phyloP scores from a whole-genome alignment of 2,329 filamentous ascomycete genomes.

The Phaeosphaeriaceae sp. region DNA sequence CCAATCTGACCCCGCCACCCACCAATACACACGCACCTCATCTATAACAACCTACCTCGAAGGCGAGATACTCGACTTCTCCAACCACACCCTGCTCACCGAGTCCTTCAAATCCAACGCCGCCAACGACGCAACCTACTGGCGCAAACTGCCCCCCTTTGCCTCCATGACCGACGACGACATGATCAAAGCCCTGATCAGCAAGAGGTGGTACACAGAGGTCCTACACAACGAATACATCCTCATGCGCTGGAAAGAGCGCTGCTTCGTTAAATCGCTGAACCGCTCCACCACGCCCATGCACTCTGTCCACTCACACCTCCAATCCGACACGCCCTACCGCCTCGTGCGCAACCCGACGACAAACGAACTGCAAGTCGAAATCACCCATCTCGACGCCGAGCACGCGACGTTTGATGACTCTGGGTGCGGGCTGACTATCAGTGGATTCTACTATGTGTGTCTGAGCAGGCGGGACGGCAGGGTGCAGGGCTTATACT shows the following conservation, averaged over 20 bases:
- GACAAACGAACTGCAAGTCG: constrained; percentile 20
- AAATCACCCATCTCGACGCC: constrained; percentile 9
- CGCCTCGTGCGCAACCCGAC: constrained; percentile 22
- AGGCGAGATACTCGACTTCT: constrained; percentile 72
- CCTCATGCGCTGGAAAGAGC: constrained; percentile 65
- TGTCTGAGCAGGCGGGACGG: constrained; percentile 57
- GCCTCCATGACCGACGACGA: constrained; percentile 48
- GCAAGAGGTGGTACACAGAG: constrained; percentile 40
- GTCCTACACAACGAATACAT: constrained; percentile 57
- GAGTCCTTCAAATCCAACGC: constrained; percentile 56
- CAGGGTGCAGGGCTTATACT: constrained; percentile 60
- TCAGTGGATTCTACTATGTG: constrained; percentile 63
- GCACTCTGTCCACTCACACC: constrained; percentile 13
- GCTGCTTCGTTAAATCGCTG: constrained; percentile 54
- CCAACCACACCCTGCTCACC: constrained; percentile 59
- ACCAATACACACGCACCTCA: constrained; percentile 43
- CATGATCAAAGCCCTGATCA: constrained; percentile 54
- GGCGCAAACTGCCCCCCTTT: constrained; percentile 58
- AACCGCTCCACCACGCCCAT: constrained; percentile 24
- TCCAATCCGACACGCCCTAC: constrained; percentile 16
- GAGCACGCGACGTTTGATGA: constrained; percentile 37
- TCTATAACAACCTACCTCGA: constrained; percentile 71
- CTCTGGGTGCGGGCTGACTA: constrained; percentile 56
- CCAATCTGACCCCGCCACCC: constrained; percentile 7
- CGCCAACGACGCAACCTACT: constrained; percentile 56